Evolutionary conservation across 352 stramenopile genomes (phyloP), one percentile per base, ranked within the genome.

Genomic region (Lagenidium giganteum): DNA sequence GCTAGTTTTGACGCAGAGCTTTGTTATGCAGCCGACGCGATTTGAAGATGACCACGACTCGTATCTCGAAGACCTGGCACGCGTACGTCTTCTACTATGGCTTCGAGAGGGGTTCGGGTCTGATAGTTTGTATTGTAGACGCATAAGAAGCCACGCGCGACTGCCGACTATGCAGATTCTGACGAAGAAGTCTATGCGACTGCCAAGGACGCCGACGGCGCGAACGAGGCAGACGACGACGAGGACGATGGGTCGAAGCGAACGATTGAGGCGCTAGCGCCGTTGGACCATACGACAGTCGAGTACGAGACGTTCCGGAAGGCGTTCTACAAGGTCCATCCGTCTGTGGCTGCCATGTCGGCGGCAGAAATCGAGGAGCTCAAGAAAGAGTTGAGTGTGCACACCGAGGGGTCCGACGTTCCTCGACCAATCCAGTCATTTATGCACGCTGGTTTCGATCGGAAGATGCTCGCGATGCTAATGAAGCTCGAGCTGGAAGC

Each of bases 271-370:
- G 72, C 70, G 22, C 60, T 96, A 13, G 51, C 60, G 7, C 76
- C 83, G 7, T 33, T 95, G 8, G 64, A 95, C 40, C 82, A 95
- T 49, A 55, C 57, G 0, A 58, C 37, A 13, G 70, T 94, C 28
- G 22, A 63, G 30, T 96, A 96, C 42, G 82, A 94, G 56, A 37
- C 77, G 16, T 95, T 95, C 56, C 66, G 78, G 5, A 93, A 87
- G 52, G 32, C 38, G 12, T 93, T 95, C 33, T 96, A 93, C 48
- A 54, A 51, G 23, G 46, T 57, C 4, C 61, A 87, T 17, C 51
- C 52, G n/a, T 67, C 78, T 28, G 60, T 80, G 18, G 45, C 39
- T 4, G 26, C 46, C 6, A 54, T 85, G 14, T 69, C 43, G 16
- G 34, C 41, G 3, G 30, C 49, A 0, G 60, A 87, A 24, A 62